A percentile compares a stretch with the other conserved stretches of the same genome.
These are phyloP conservation scores for Colletotrichum viniferum DNA, from an alignment of 2,329 filamentous ascomycete species.

Conservation along the genomic window DNA sequence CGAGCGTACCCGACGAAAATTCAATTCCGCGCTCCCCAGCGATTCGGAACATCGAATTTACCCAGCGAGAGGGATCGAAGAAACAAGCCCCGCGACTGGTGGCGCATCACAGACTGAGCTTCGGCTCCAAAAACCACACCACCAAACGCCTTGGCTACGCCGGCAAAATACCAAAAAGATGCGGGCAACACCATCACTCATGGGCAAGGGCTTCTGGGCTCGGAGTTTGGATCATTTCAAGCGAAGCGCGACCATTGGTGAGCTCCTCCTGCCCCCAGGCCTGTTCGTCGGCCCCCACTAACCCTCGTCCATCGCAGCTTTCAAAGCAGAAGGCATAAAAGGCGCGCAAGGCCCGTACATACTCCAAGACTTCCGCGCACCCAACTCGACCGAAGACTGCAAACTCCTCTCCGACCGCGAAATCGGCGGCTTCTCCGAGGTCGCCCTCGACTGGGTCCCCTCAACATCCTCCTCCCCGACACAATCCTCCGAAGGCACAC, in stretches of 20 bases:
- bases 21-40: background rate
- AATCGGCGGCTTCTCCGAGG: constrained; percentile 84
- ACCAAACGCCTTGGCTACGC: background rate
- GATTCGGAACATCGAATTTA: background rate
- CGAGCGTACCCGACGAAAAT: background rate
- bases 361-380: constrained; percentile 66
- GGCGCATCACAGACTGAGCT: background rate
- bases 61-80: background rate
- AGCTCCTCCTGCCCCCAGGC: background rate
- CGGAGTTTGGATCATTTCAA: constrained; percentile 66
- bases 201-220: constrained; percentile 57
- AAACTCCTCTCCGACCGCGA: constrained; percentile 88
- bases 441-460: constrained; percentile 69
- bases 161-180: constrained; percentile 38
- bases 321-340: constrained; percentile 73
- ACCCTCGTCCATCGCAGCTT: constrained; percentile 48
- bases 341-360: constrained; percentile 66
- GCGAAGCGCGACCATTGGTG: constrained; percentile 61
- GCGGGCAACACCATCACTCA: constrained; percentile 49
- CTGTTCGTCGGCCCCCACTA: background rate
- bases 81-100: background rate
- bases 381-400: constrained; percentile 52
- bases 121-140: background rate
- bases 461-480: constrained; percentile 20
- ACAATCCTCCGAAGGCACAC: constrained; percentile 9